A percentile compares a stretch with the other conserved stretches of the same genome.
These are phyloP conservation scores for Coriolopsis trogii DNA, from an alignment of 1,284 basidiomycete species.

Conservation along the genomic window DNA sequence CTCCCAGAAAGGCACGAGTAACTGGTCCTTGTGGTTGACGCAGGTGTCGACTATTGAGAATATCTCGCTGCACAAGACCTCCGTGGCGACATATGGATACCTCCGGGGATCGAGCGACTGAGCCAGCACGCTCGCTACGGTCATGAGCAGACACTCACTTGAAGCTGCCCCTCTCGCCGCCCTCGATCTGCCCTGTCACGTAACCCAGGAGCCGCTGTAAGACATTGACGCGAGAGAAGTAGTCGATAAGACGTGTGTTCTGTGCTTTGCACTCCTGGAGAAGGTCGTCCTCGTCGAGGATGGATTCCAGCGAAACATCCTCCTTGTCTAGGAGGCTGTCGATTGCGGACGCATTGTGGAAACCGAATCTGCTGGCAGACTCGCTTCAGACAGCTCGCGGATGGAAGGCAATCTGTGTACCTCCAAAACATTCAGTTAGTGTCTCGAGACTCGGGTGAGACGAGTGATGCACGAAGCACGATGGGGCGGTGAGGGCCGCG, in stretches of 20 bases:
- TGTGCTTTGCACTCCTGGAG: conserved; percentile 96
- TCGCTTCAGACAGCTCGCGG: conserved; percentile 24
- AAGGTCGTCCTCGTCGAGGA: conserved; percentile 93
- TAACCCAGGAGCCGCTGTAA: conserved; percentile 81
- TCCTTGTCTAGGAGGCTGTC: conserved; percentile 85
- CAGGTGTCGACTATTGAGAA: conserved; percentile 94
- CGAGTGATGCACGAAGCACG: background rate
- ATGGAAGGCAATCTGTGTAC: conserved; percentile 27
- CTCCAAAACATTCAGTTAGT: conserved; percentile 37
- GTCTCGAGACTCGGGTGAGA: background rate
- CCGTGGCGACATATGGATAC: conserved; percentile 93
- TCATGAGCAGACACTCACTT: conserved; percentile 55
- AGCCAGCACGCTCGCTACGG: conserved; percentile 5
- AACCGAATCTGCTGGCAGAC: conserved; percentile 68
- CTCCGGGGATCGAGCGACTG: conserved; percentile 42
- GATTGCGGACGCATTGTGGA: conserved; percentile 81
- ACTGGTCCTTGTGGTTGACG: conserved; percentile 69
- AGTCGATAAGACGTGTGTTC: conserved; percentile 87
- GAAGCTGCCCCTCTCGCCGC: conserved; percentile 73
- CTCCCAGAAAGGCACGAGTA: conserved; percentile 92
- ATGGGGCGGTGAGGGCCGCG: background rate
- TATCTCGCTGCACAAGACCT: conserved; percentile 95
- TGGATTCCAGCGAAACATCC: conserved; percentile 84
- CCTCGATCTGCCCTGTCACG: conserved; percentile 84
- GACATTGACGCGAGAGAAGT: conserved; percentile 81